Evolutionary conservation across 2,329 filamentous ascomycete genomes (phyloP).

Genomic region (Canariomyces notabilis): DNA sequence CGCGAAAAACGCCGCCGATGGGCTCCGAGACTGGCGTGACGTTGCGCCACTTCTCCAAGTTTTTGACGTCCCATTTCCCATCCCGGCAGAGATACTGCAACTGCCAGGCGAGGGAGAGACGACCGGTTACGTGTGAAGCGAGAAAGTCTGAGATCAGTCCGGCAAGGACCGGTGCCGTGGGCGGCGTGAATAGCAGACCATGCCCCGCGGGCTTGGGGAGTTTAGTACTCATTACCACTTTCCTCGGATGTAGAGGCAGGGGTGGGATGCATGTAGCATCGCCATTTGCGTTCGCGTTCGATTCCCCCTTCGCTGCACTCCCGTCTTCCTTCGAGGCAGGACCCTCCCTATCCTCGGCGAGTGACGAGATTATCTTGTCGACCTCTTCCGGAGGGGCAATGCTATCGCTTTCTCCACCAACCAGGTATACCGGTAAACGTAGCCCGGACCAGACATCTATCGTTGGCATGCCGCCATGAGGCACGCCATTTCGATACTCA

Average conservation of each 20-base stretch:
- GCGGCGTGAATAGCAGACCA: constrained; percentile 74
- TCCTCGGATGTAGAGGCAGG: constrained; percentile 44
- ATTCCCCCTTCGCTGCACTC: constrained; percentile 22
- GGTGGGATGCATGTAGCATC: constrained; percentile 35
- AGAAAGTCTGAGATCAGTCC: constrained; percentile 83
- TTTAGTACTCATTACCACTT: constrained; percentile 61
- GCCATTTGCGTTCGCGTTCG: constrained; percentile 2
- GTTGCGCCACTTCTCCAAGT: constrained; percentile 83
- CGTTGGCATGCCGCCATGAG: constrained; percentile 63
- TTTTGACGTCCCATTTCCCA: constrained; percentile 98
- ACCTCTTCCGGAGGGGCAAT: constrained; percentile 70
- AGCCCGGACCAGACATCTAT: constrained; percentile 67
- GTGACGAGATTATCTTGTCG: constrained; percentile 54
- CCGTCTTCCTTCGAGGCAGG: constrained; percentile 10
- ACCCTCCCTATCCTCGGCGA: constrained; percentile 29
- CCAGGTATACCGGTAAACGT: constrained; percentile 67
- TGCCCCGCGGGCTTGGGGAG: constrained; percentile 77
- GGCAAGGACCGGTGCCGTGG: constrained; percentile 68
- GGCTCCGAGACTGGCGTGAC: constrained; percentile 71
- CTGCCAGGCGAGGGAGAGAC: constrained; percentile 84
- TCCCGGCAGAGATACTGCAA: constrained; percentile 81
- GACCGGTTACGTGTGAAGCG: constrained; percentile 64
- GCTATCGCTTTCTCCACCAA: constrained; percentile 71
- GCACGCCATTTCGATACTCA: constrained; percentile 46
- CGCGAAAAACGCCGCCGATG: constrained; percentile 76